phyloP scores from a whole-genome alignment of 192 early-diverging fungal species.

The Paraglomus occultum region DNA sequence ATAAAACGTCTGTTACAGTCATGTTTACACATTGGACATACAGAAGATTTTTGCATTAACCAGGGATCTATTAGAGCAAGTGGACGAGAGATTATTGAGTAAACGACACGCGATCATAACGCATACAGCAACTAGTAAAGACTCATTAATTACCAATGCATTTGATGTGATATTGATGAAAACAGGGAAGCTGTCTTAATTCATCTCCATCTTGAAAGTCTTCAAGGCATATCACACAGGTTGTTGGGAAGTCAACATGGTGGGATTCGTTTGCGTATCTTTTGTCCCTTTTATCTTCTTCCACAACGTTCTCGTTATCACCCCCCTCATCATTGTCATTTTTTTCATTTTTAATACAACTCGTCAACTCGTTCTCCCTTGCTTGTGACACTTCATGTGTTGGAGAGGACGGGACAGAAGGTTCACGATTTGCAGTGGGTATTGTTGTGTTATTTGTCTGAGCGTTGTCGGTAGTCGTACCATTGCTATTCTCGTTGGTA shows the following conservation, averaged over 20 bases:
- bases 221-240: slow-evolving; percentile 30
- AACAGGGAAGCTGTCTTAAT: slow-evolving; percentile 23
- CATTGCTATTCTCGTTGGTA: too few species aligned
- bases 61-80: slow-evolving; percentile 25
- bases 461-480: too few species aligned
- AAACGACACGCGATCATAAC: neutral
- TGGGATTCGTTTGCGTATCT: too few species aligned
- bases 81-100: neutral
- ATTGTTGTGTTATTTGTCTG: too few species aligned
- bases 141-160: neutral
- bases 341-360: too few species aligned
- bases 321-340: too few species aligned
- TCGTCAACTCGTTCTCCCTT: too few species aligned
- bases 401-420: too few species aligned
- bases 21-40: slow-evolving; percentile 31
- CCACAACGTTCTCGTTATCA: too few species aligned
- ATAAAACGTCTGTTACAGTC: neutral
- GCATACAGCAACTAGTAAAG: neutral
- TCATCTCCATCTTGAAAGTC: slow-evolving; percentile 28
- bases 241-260: neutral
- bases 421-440: too few species aligned
- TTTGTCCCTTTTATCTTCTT: too few species aligned
- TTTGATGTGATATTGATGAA: slow-evolving; percentile 29
- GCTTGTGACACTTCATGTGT: too few species aligned
- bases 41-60: slow-evolving; percentile 21